Percentiles rank a stretch among this genome's conserved stretches.
Conservation (phyloP, 1,284 basidiomycete species). For the Agaricales sp. region DNA sequence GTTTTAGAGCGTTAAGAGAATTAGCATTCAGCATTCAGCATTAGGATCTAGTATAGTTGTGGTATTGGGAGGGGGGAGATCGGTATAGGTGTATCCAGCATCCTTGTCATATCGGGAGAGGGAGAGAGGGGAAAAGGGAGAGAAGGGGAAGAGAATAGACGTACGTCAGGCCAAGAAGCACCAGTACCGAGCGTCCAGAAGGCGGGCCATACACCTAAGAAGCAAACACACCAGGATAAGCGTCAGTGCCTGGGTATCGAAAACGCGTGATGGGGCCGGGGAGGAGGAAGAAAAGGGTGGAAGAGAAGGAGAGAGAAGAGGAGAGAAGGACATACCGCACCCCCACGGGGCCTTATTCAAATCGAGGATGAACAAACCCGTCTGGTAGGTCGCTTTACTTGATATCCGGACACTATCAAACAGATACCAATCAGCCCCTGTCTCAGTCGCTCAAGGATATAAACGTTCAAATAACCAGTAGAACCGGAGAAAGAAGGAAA, state of each 20-base stretch:
- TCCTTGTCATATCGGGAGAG: constrained; percentile 53
- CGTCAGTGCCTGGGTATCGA: constrained; percentile 2
- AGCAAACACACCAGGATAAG: constrained; percentile 4
- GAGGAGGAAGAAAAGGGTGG: neutral
- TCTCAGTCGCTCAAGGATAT: neutral
- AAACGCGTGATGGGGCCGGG: constrained; percentile 4
- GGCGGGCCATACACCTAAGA: constrained; percentile 53
- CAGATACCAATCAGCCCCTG: constrained; percentile 7
- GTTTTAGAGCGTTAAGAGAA: constrained; percentile 3
- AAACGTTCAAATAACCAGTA: too few species aligned
- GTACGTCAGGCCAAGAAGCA: constrained; percentile 45
- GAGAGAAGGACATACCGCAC: constrained; percentile 43
- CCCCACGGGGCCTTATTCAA: constrained; percentile 61
- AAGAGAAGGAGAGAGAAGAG: neutral
- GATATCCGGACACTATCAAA: constrained; percentile 51
- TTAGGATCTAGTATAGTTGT: constrained; percentile 2
- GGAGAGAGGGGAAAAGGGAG: neutral
- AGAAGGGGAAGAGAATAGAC: constrained; percentile 8
- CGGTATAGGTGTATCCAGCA: constrained; percentile 42
- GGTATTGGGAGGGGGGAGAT: constrained; percentile 3
- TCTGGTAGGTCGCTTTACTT: constrained; percentile 45
- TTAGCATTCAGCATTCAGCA: neutral
- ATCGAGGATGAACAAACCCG: constrained; percentile 62
- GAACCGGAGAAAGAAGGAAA: constrained; percentile 13
- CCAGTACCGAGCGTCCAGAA: constrained; percentile 46